phyloP scores from a whole-genome alignment of 2,329 filamentous ascomycete genomes.

The Annulohypoxylon truncatum region DNA sequence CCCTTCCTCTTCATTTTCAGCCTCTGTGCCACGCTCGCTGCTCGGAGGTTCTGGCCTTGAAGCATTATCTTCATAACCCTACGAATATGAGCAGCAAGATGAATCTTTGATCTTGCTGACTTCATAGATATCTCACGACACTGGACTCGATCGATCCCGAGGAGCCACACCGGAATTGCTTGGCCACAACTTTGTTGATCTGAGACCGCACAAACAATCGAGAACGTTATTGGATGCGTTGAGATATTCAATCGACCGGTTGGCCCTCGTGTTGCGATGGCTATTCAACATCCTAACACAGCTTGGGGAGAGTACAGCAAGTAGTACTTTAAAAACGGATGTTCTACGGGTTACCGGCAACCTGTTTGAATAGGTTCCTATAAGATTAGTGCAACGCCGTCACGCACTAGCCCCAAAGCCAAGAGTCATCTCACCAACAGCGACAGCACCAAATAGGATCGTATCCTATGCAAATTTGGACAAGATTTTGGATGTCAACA shows the following conservation, averaged over 20 bases:
- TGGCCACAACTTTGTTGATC: too few species aligned
- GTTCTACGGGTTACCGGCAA: neutral
- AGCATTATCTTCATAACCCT: neutral
- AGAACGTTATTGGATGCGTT: too few species aligned
- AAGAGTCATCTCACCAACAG: neutral
- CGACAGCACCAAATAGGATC: neutral
- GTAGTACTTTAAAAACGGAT: neutral
- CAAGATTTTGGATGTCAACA: neutral
- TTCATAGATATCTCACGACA: neutral
- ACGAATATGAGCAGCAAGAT: neutral
- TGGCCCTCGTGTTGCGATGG: neutral
- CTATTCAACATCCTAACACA: neutral
- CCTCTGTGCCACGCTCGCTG: slow-evolving; percentile 58
- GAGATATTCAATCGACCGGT: neutral
- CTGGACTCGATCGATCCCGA: neutral
- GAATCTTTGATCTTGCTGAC: neutral
- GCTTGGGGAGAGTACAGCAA: neutral
- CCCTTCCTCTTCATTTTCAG: slow-evolving; percentile 60
- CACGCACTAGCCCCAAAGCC: neutral
- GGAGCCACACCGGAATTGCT: too few species aligned
- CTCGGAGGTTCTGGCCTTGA: slow-evolving; percentile 57
- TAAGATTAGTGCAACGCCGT: neutral
- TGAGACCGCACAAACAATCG: too few species aligned
- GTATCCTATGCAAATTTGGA: neutral
- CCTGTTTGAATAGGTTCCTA: neutral